These are phyloP conservation scores for Cucurbita argyrosperma DNA, from an alignment of 306 rosid species.

Conservation along the genomic window DNA sequence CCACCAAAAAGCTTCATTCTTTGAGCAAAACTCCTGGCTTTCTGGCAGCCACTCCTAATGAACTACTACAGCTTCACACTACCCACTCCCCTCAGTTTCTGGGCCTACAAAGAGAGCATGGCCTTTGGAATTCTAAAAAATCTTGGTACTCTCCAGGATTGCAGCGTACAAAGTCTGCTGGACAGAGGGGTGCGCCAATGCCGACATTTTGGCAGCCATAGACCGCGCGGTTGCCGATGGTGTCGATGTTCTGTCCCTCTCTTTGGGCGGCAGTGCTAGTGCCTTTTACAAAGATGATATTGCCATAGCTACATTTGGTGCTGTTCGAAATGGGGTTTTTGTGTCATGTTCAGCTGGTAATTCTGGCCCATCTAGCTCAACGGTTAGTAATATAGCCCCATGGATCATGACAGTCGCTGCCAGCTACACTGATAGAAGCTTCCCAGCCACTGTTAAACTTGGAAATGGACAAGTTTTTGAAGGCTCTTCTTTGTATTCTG, in stretches of 20 bases:
- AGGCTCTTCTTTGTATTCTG: slow-evolving; percentile 47
- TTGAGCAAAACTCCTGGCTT: slow-evolving; percentile 35
- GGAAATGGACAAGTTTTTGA: slow-evolving; percentile 35
- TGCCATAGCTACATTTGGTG: slow-evolving; percentile 59
- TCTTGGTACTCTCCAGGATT: not conserved
- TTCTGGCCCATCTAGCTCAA: slow-evolving; percentile 41
- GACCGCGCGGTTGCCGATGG: slow-evolving; percentile 63
- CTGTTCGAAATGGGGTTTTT: slow-evolving; percentile 33
- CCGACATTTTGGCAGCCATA: slow-evolving; percentile 53
- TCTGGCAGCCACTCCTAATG: slow-evolving; percentile 44
- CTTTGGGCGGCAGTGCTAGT: slow-evolving; percentile 38
- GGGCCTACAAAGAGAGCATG: slow-evolving; percentile 29
- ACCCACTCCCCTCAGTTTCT: slow-evolving; percentile 48
- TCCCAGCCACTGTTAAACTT: slow-evolving; percentile 45
- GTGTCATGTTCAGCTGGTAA: slow-evolving; percentile 72
- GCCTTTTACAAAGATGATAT: slow-evolving; percentile 34
- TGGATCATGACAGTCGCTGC: slow-evolving; percentile 79
- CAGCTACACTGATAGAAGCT: slow-evolving; percentile 52
- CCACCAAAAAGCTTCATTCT: slow-evolving; percentile 28
- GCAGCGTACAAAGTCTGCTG: slow-evolving; percentile 69
- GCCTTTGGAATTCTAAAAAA: slow-evolving; percentile 34
- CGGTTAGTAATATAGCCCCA: slow-evolving; percentile 45
- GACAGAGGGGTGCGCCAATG: slow-evolving; percentile 41
- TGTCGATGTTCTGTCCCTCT: slow-evolving; percentile 55
- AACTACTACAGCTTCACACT: slow-evolving; percentile 44